phyloP scores from a whole-genome alignment of 1,284 basidiomycete genomes.

The Amylostereum areolatum region DNA sequence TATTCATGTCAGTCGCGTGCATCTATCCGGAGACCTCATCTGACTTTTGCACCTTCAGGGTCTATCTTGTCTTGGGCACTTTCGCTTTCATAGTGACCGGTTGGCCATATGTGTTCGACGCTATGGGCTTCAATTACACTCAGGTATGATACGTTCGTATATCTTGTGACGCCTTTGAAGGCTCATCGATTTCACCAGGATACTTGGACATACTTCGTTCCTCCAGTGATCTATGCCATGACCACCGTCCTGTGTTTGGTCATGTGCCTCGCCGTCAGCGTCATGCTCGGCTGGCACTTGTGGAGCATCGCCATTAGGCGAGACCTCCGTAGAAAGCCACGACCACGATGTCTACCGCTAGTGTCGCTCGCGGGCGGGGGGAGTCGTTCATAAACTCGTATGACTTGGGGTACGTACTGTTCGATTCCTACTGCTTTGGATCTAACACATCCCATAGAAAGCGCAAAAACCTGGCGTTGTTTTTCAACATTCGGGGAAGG shows the following conservation, averaged over 20 bases:
- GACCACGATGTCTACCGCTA: slow-evolving; percentile 81
- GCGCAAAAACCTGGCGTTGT: slow-evolving; percentile 70
- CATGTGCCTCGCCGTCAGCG: slow-evolving; percentile 70
- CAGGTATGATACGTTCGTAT: slow-evolving; percentile 13
- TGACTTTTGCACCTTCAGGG: slow-evolving; percentile 33
- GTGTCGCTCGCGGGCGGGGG: slow-evolving; percentile 62
- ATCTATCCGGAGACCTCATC: neutral
- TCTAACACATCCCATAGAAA: slow-evolving; percentile 27
- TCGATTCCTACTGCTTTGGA: neutral
- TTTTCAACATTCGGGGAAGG: slow-evolving; percentile 86
- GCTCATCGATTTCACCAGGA: slow-evolving; percentile 14
- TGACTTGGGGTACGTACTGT: slow-evolving; percentile 67
- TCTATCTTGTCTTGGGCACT: slow-evolving; percentile 64
- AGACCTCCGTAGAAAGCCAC: slow-evolving; percentile 89
- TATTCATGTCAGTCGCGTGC: slow-evolving; percentile 77
- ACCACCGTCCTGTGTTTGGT: slow-evolving; percentile 76
- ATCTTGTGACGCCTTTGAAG: slow-evolving; percentile 3
- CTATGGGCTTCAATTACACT: slow-evolving; percentile 39
- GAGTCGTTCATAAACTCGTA: slow-evolving; percentile 90
- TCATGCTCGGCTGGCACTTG: slow-evolving; percentile 82
- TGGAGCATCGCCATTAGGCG: slow-evolving; percentile 71
- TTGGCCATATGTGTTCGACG: slow-evolving; percentile 48
- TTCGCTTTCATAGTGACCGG: slow-evolving; percentile 56
- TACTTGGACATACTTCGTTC: slow-evolving; percentile 63
- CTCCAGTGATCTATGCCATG: slow-evolving; percentile 67